phyloP scores from a whole-genome alignment of 257 asterid species.

The Solanum chiquidenum region DNA sequence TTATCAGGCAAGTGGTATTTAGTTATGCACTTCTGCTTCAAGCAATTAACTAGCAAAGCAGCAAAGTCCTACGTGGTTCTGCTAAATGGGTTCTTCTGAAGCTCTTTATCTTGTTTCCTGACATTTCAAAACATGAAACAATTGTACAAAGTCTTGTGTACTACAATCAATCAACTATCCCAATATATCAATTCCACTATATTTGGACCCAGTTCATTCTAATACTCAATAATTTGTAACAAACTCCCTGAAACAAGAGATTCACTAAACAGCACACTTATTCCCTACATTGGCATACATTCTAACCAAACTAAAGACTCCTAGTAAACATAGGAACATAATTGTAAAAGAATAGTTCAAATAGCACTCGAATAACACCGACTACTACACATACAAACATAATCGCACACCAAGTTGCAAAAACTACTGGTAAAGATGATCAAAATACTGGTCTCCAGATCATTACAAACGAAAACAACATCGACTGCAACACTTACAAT shows the following conservation, averaged over 20 bases:
- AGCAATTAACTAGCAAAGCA: background rate
- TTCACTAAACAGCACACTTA: background rate
- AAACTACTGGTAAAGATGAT: background rate
- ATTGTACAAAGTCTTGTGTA: background rate
- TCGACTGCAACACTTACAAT: background rate
- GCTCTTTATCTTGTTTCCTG: background rate
- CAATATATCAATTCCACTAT: background rate
- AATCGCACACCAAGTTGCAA: background rate
- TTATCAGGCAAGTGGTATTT: background rate
- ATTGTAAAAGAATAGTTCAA: background rate
- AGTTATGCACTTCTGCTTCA: background rate
- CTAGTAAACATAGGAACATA: background rate
- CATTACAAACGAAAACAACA: background rate
- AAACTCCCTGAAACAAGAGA: background rate
- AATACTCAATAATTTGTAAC: background rate
- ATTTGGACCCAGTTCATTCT: background rate
- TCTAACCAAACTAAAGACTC: background rate
- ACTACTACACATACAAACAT: background rate
- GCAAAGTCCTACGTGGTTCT: background rate
- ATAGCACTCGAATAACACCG: background rate
- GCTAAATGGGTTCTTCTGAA: background rate
- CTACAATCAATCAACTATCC: background rate
- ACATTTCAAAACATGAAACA: background rate
- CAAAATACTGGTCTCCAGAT: background rate
- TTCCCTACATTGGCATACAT: background rate